A percentile compares a stretch with the other conserved stretches of the same genome.
Evolutionary conservation across 352 stramenopile genomes (phyloP).

Genomic region (Pythium aquatile): DNA sequence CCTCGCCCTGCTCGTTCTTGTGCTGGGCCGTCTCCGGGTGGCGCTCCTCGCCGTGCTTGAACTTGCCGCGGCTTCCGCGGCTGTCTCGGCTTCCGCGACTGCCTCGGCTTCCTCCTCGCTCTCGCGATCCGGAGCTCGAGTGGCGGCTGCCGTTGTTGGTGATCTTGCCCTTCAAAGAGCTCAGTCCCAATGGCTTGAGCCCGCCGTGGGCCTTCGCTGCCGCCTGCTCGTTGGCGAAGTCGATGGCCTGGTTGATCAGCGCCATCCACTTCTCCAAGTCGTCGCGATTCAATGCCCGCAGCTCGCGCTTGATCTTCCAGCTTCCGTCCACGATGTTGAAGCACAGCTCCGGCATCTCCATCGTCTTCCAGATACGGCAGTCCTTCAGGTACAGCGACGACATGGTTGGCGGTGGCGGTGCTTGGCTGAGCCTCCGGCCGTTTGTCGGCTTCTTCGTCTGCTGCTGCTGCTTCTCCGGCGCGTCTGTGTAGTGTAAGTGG

Average conservation of each 20-base stretch:
- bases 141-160: constrained; percentile 37
- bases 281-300: constrained; percentile 54
- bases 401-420: constrained; percentile 28
- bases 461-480: constrained; percentile 28
- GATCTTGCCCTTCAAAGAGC: constrained; percentile 7
- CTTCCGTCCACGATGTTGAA: constrained; percentile 76
- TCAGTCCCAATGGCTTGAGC: not conserved
- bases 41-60: constrained; percentile 19
- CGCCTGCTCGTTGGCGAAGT: constrained; percentile 61
- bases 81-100: constrained; percentile 24
- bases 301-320: constrained; percentile 84
- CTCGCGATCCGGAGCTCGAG: constrained; percentile 8
- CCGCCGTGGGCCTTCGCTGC: constrained; percentile 14
- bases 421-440: constrained; percentile 13
- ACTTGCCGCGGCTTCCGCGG: constrained; percentile 2
- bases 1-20: constrained; percentile 31
- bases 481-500: constrained; percentile 71
- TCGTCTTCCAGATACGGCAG: constrained; percentile 85
- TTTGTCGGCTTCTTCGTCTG: constrained; percentile 8
- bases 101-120: constrained; percentile 16
- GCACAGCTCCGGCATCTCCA: constrained; percentile 78
- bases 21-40: constrained; percentile 15
- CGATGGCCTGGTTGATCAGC: constrained; percentile 71
- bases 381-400: constrained; percentile 65
- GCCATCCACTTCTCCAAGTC: constrained; percentile 75